Conservation (phyloP, 192 early-diverging fungal genomes). For the Cladochytrium replicatum region DNA sequence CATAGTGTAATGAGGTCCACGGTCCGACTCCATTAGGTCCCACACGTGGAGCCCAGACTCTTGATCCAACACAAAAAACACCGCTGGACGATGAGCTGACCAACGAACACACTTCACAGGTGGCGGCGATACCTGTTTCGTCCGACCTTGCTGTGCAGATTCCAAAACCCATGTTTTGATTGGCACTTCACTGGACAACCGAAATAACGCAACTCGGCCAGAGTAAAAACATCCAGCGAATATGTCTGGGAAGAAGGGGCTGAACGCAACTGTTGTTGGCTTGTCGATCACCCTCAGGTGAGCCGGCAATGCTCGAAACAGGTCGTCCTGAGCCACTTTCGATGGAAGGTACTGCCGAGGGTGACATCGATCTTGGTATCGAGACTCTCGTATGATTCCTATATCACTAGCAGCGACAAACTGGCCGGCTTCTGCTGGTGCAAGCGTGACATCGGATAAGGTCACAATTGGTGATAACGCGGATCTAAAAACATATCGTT, state of each 20-base stretch:
- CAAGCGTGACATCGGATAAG: conserved; percentile 7
- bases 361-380: conserved; percentile 16
- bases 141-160: no score
- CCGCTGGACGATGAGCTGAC: conserved; percentile 35
- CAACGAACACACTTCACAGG: conserved; percentile 15
- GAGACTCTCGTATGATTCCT: conserved; percentile 21
- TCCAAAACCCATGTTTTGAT: conserved; percentile 21
- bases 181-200: neutral
- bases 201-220: conserved; percentile 26
- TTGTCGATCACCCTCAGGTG: no score
- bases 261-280: no score
- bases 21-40: conserved; percentile 28
- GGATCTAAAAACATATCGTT: neutral
- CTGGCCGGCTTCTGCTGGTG: conserved; percentile 6
- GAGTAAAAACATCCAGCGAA: no score
- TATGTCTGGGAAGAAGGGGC: no score
- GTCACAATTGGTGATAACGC: neutral
- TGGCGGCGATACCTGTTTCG: neutral
- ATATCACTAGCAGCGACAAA: conserved; percentile 23
- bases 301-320: neutral
- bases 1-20: conserved; percentile 11
- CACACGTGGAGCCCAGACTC: conserved; percentile 21
- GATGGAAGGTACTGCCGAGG: conserved; percentile 15
- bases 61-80: conserved; percentile 33
- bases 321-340: neutral